Base-by-base conservation (phyloP, 805 yeast genomes). In the Myxozyma kluyveri region DNA sequence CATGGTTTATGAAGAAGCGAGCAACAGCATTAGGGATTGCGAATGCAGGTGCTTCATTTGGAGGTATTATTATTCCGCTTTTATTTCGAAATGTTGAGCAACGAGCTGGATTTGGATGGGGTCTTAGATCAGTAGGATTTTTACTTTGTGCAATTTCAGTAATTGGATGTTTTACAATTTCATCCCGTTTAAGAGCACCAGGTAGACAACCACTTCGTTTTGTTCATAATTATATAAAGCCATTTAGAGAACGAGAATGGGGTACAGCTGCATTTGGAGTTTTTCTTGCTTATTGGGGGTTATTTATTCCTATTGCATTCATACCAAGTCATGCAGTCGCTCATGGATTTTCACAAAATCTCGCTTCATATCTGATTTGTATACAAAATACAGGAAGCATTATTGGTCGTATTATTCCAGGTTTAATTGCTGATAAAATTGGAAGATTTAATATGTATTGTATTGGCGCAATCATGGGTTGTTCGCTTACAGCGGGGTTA, bases 71-170 rank as follows among this genome's bases (percentile, higher is more conserved):
- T 21, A 76, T 75, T 61, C 79, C 82, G 12, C 64, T 76, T 39
- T 68, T 75, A 69, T 69, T 78, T 17, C 70, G 75, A 39, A 63
- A 62, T 18, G 63, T 78, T 42, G 71, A 74, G 45, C 52, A 59
- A 4, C 61, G 65, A 12, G 70, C 77, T 22, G 84, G 84, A 1
- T 79, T 76, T 59, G 70, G 69, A 9, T 80, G 84, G 83, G 75
- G 80, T 2, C 69, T 77, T 40, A 69, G 84, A 45, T 67, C 73
- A 14, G 65, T 78, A 43, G 79, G 78, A 0, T 73, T 80, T 56
- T 63, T 78, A 18, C 67, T 73, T 42, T 54, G 70, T 6, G 69
- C 52, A 0, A 65, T 69, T 12, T 50, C 59, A 12, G 29, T 48
- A 4, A 37, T 66, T 4, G 49, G 67, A 42, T 59, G 63, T 17